Evolutionary conservation across 768 basidiomycete species (phyloP).

Genomic region (Amanita thiersii): DNA sequence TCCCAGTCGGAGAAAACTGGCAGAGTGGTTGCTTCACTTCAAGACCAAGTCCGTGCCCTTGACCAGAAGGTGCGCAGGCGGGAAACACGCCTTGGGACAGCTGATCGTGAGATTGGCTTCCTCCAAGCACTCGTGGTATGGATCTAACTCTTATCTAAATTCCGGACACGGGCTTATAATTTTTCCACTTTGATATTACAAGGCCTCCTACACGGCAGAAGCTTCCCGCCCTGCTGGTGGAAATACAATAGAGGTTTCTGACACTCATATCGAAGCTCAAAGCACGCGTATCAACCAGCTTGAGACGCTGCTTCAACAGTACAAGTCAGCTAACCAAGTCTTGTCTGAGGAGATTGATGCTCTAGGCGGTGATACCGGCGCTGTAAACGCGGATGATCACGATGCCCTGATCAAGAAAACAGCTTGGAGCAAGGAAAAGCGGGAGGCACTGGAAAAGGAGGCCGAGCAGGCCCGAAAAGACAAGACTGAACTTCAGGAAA

Average conservation of each 20-base stretch:
- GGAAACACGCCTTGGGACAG: conserved; percentile 22
- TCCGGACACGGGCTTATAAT: conserved; percentile 1
- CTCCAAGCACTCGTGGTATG: conserved; percentile 58
- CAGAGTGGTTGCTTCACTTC: conserved; percentile 21
- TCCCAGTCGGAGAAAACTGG: conserved; percentile 27
- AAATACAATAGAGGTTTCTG: conserved; percentile 1
- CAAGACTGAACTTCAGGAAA: conserved; percentile 26
- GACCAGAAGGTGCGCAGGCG: conserved; percentile 27
- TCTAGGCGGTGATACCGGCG: conserved; percentile 25
- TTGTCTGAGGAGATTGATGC: conserved; percentile 42
- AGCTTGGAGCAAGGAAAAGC: conserved; percentile 16
- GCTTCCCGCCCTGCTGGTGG: background rate
- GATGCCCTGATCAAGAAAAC: conserved; percentile 26
- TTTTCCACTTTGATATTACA: background rate
- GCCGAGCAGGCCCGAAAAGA: conserved; percentile 7
- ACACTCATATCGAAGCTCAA: conserved; percentile 20
- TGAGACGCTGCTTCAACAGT: conserved; percentile 45
- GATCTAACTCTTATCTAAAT: conserved; percentile 16
- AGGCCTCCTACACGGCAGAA: conserved; percentile 8
- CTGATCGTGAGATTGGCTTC: conserved; percentile 60
- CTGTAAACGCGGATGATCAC: conserved; percentile 24
- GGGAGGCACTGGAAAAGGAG: conserved; percentile 11
- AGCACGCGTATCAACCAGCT: conserved; percentile 43
- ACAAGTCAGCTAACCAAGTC: conserved; percentile 38
- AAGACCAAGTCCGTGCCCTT: conserved; percentile 26